Conservation (phyloP, 805 yeast genomes). For the Saccharomyces paradoxus region DNA sequence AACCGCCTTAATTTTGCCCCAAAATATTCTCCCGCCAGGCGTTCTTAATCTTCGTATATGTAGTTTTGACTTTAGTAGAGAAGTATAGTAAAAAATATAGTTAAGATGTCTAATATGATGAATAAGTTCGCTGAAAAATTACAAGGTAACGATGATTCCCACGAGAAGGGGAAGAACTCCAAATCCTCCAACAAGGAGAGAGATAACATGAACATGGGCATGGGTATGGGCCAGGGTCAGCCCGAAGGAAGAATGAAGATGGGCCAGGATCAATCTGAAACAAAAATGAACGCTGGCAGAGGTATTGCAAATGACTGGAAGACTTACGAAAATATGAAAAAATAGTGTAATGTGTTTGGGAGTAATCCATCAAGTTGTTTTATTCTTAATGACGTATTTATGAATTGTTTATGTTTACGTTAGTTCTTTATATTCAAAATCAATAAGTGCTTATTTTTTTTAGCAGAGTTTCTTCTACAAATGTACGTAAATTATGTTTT, state of each 20-base stretch:
- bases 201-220: slow-evolving; percentile 1
- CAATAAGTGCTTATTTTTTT: background rate
- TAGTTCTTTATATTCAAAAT: background rate
- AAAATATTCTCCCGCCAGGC: background rate
- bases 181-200: background rate
- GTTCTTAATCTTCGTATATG: background rate
- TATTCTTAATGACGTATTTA: background rate
- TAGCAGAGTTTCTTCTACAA: background rate
- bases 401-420: background rate
- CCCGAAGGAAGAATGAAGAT: background rate
- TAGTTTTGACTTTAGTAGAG: background rate
- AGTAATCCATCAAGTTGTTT: background rate
- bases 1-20: background rate
- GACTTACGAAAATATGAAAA: background rate
- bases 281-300: slow-evolving; percentile 7
- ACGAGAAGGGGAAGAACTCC: background rate
- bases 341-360: background rate
- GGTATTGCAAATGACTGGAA: slow-evolving; percentile 15
- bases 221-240: slow-evolving; percentile 1
- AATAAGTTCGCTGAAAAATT: slow-evolving; percentile 20
- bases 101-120: slow-evolving; percentile 17
- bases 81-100: background rate
- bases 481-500: too few species aligned
- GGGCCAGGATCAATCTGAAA: background rate
- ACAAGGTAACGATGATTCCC: slow-evolving; percentile 11